Evolutionary conservation across 169 alveolate species (phyloP).

Genomic region (Fabrea salina): DNA sequence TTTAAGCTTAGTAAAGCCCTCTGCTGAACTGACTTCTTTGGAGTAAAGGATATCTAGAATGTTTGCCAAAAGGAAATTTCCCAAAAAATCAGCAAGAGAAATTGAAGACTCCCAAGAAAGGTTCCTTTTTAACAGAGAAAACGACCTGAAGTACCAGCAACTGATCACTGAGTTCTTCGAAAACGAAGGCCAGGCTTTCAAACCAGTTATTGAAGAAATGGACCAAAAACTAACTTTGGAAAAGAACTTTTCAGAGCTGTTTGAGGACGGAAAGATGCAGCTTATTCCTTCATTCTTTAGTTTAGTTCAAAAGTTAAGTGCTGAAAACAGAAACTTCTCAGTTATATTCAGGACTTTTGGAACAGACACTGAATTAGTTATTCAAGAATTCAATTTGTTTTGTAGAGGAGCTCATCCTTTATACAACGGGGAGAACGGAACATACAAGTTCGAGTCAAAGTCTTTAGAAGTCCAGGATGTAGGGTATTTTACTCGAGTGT

Average conservation of each 20-base stretch:
- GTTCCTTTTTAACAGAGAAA: not conserved
- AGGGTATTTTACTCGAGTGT: not conserved
- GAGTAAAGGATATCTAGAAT: conserved; percentile 7
- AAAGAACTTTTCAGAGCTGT: conserved; percentile 43
- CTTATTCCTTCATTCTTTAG: conserved; percentile 69
- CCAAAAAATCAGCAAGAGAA: no score
- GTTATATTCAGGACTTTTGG: conserved; percentile 68
- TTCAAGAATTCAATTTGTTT: conserved; percentile 70
- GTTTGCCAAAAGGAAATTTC: conserved; percentile 29
- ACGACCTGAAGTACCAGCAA: conserved; percentile 2
- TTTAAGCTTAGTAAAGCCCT: not conserved
- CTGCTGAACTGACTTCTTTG: conserved; percentile 26
- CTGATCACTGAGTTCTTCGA: conserved; percentile 33
- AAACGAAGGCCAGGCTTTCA: conserved; percentile 49
- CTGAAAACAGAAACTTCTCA: conserved; percentile 66
- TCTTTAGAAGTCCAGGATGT: conserved; percentile 42
- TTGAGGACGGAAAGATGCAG: conserved; percentile 55
- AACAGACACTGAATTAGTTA: conserved; percentile 48
- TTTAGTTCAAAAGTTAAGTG: conserved; percentile 58
- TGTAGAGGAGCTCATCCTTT: conserved; percentile 76
- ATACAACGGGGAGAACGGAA: conserved; percentile 69
- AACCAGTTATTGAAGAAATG: conserved; percentile 46
- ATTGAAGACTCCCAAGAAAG: not conserved
- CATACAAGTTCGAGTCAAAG: conserved; percentile 57
- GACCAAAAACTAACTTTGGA: conserved; percentile 32